Conservation (phyloP, 768 basidiomycete genomes). For the Leccinum subgranulosum region DNA sequence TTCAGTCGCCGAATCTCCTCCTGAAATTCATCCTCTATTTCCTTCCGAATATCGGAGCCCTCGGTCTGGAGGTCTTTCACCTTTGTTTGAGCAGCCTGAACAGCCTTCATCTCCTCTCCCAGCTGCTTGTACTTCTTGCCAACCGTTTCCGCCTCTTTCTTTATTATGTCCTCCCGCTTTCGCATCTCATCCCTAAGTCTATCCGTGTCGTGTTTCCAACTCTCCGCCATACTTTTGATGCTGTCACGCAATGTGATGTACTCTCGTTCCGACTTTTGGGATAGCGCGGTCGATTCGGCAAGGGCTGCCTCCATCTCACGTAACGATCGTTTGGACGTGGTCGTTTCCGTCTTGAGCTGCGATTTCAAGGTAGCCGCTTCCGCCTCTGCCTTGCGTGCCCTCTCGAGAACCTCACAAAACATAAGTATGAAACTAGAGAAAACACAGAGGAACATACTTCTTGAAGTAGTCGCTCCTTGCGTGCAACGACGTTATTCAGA, state of each 20-base stretch:
- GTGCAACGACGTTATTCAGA: constrained; percentile 80
- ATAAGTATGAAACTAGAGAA: background rate
- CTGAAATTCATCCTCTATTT: constrained; percentile 60
- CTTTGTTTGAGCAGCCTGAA: constrained; percentile 43
- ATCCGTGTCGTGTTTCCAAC: constrained; percentile 73
- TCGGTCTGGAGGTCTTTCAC: constrained; percentile 51
- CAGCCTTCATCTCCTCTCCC: constrained; percentile 57
- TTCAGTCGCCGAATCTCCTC: constrained; percentile 55
- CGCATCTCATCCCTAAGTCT: constrained; percentile 70
- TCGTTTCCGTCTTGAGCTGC: constrained; percentile 71
- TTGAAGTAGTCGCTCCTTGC: constrained; percentile 84
- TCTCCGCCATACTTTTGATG: constrained; percentile 66
- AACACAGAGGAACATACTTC: constrained; percentile 50
- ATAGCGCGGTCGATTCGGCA: constrained; percentile 69
- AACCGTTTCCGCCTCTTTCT: constrained; percentile 62
- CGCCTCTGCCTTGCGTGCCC: constrained; percentile 83
- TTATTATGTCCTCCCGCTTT: constrained; percentile 67
- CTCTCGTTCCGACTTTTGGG: constrained; percentile 80
- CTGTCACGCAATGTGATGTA: constrained; percentile 77
- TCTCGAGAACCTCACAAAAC: constrained; percentile 60
- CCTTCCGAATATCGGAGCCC: constrained; percentile 45
- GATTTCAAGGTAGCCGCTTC: constrained; percentile 65
- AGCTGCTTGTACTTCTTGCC: constrained; percentile 68
- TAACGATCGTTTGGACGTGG: constrained; percentile 68
- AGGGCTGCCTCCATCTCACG: constrained; percentile 79